Base-by-base conservation (phyloP, 768 basidiomycete genomes). In the Suillus tomentosus region DNA sequence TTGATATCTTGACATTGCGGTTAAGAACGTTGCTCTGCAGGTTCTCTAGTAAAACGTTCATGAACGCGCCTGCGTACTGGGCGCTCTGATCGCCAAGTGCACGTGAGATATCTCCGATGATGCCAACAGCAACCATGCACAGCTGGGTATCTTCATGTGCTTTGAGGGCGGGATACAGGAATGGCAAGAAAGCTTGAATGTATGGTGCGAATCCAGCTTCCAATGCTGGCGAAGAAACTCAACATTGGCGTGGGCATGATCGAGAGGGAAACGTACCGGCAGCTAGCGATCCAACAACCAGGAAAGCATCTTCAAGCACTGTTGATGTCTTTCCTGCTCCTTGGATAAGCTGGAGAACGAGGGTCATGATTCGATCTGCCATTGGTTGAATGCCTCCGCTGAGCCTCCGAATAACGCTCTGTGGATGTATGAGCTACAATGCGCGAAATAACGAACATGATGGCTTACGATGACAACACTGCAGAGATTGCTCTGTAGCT, bases 91-190 rank as follows among this genome's bases (percentile, higher is more conserved):
- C 91, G 53, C 94, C 91, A 22, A 99, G 85, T 1, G 95, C 96
- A 62, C 96, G 92, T n/a, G 95, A 94, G 61, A 99, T 88, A 70
- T 99, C 97, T 9, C 95, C 95, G 62, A 98, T 93, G 68, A 97
- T 87, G 68, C 96, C 96, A 55, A 99, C 93, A 17, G 95, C 95
- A 62, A 98, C 94, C 8, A 90, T 95, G 80, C 95, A 97, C 27
- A 99, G 83, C 72, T 97, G 95, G 48, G 94, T 93, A 77, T 99
- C 97, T 74, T 99, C 96, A 73, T 95, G 90, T 0, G 93, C 87
- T 70, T 92, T 90, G 68, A 99, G 88, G 22, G 96, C 96, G 22
- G 91, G 86, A 77, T 90, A 90, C 45, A 99, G 84, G 82, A 81
- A 95, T 3, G 89, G 93, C 36, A 96, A 77, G 83, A 96, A 95